Conservation (phyloP, 2,329 filamentous ascomycete species). For the Monascus ruber region DNA sequence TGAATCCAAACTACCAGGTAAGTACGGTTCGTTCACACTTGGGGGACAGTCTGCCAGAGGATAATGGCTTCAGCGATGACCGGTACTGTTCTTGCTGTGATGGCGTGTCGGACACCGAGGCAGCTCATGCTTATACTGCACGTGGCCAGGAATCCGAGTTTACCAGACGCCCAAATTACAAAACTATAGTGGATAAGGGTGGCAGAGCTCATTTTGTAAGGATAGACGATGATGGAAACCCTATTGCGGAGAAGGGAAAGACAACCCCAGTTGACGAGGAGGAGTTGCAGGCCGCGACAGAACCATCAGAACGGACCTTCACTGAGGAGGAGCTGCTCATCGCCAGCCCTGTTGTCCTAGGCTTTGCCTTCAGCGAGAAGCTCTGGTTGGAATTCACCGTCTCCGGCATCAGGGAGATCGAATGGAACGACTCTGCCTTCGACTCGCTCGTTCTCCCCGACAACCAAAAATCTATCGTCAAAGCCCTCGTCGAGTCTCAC, state of each 20-base stretch:
- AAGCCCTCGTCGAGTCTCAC: constrained; percentile 72
- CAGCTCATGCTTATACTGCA: constrained; percentile 25
- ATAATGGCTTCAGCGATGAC: constrained; percentile 30
- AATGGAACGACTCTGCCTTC: constrained; percentile 76
- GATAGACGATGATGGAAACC: constrained; percentile 45
- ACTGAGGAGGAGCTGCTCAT: constrained; percentile 76
- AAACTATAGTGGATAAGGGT: constrained; percentile 43
- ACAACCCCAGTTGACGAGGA: constrained; percentile 43
- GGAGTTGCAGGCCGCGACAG: constrained; percentile 9
- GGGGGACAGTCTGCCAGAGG: constrained; percentile 43
- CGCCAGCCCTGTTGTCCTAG: constrained; percentile 71
- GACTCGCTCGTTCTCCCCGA: constrained; percentile 62
- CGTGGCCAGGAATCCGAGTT: constrained; percentile 22
- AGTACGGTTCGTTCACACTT: constrained; percentile 62
- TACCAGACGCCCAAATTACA: constrained; percentile 34
- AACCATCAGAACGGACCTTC: constrained; percentile 43
- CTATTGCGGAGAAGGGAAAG: constrained; percentile 44
- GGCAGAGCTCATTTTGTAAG: constrained; percentile 42
- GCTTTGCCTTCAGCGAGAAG: constrained; percentile 81
- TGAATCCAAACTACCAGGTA: constrained; percentile 76
- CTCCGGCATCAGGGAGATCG: constrained; percentile 65
- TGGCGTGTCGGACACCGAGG: constrained; percentile 21
- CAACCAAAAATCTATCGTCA: constrained; percentile 57
- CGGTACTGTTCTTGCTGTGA: constrained; percentile 23
- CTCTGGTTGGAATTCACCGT: constrained; percentile 83